Evolutionary conservation across 2,329 filamentous ascomycete genomes (phyloP).

Genomic region (Keithomyces neogunnii): DNA sequence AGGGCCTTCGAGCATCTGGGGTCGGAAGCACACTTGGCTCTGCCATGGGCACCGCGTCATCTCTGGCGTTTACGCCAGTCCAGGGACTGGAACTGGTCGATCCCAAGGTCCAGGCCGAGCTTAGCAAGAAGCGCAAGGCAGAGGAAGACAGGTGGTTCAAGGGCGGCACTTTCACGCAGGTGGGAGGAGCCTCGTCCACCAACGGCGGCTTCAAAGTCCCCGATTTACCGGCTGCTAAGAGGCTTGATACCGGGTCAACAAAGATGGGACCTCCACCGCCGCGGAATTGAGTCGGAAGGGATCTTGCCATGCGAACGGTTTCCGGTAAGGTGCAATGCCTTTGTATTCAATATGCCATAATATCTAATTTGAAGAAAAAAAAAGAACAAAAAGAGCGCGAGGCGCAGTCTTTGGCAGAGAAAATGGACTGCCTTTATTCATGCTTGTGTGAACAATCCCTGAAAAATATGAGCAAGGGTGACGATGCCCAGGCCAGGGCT

Average conservation of each 20-base stretch:
- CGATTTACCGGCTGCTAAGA: conserved; percentile 64
- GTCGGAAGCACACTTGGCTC: conserved; percentile 62
- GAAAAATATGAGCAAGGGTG: too few species aligned
- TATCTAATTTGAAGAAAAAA: too few species aligned
- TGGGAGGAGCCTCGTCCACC: conserved; percentile 44
- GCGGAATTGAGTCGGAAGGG: background rate
- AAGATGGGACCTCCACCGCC: conserved; percentile 29
- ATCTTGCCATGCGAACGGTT: background rate
- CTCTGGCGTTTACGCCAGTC: conserved; percentile 86
- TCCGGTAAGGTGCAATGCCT: background rate
- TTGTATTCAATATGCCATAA: background rate
- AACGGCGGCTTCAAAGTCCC: conserved; percentile 74
- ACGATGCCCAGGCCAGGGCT: too few species aligned
- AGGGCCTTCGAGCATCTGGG: conserved; percentile 72
- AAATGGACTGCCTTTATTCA: too few species aligned
- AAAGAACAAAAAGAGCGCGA: background rate
- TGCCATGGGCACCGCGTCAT: conserved; percentile 67
- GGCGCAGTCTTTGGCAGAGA: background rate
- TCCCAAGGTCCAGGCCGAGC: conserved; percentile 80
- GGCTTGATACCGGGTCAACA: conserved; percentile 34
- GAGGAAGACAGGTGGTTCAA: conserved; percentile 97
- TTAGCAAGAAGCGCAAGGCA: conserved; percentile 82
- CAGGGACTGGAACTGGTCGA: conserved; percentile 94
- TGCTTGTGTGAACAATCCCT: too few species aligned
- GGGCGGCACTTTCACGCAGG: conserved; percentile 91